Base-by-base conservation (phyloP, 805 yeast genomes). In the Wickerhamomyces chaumierensis region DNA sequence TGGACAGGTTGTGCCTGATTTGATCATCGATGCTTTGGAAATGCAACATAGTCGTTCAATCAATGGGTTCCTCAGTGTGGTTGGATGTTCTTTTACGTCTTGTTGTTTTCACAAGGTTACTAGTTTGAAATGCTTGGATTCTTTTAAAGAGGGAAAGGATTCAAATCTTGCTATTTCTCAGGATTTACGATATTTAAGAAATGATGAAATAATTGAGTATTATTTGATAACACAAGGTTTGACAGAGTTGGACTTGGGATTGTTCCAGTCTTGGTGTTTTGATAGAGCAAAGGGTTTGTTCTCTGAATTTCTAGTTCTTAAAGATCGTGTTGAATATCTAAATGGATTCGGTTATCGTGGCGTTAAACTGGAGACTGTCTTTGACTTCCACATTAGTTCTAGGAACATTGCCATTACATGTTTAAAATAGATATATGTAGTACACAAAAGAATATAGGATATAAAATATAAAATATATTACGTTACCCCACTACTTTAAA, bases 31-130 rank as follows among this genome's bases (percentile, higher is more conserved):
- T 5, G 2, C 15, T 5, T 13, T 38, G 18, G 12, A 12, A n/a
- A 23, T 18, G 32, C 29, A 7, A 3, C 9, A 9, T 7, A 21
- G 23, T 7, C 6, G 9, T 9, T 21, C 23, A 21, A 6, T 21
- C 23, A 21, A n/a, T 8, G 41, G n/a, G 35, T n/a, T n/a, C n/a
- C n/a, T n/a, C n/a, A n/a, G 41, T 12, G 9, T 46, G 11, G 19
- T 19, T 3, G 45, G 42, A 2, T 38, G 40, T 19, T 39, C 33
- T 18, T 25, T 42, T 15, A 42, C 45, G 9, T 18, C 42, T 2
- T 47, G 51, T 32, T 47, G 51, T 29, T 36, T 29, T 23, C 46
- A 47, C 27, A 43, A 41, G 18, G 38, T 42, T 14, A 38, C 39
- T 4, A 20, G 21, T 16, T 35, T 44, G 5, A 18, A 36, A 42